These are phyloP conservation scores for Boletus rubropictus DNA, from an alignment of 768 basidiomycete genomes.

Conservation along the genomic window DNA sequence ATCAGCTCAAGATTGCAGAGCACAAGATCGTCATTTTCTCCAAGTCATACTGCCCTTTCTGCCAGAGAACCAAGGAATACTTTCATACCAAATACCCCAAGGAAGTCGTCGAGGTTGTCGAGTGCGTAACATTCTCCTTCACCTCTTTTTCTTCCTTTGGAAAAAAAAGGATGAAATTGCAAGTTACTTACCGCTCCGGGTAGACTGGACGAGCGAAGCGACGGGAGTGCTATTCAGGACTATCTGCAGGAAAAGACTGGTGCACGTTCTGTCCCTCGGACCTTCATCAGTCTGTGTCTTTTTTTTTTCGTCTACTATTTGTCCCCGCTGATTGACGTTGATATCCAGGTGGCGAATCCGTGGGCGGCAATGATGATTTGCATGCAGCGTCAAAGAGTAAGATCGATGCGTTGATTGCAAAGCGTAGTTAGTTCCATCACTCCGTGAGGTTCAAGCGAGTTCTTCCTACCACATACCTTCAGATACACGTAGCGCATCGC, in stretches of 20 bases:
- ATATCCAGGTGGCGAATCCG: slow-evolving; percentile 12
- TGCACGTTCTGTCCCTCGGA: slow-evolving; percentile 69
- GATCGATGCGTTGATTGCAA: slow-evolving; percentile 11
- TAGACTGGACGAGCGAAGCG: slow-evolving; percentile 52
- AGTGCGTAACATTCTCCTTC: slow-evolving; percentile 34
- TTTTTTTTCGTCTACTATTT: no score
- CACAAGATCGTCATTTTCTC: slow-evolving; percentile 58
- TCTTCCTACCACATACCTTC: slow-evolving; percentile 1
- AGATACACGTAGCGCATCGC: neutral
- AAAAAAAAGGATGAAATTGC: neutral
- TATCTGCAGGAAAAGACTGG: slow-evolving; percentile 60
- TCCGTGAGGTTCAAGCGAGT: no score
- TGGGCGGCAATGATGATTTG: slow-evolving; percentile 22
- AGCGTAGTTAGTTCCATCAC: neutral
- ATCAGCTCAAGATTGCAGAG: slow-evolving; percentile 40
- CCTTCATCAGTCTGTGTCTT: slow-evolving; percentile 60
- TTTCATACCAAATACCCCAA: slow-evolving; percentile 38
- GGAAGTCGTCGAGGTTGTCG: slow-evolving; percentile 36
- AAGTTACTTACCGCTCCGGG: neutral
- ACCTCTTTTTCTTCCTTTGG: neutral
- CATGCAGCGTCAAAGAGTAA: neutral
- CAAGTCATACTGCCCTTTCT: slow-evolving; percentile 53
- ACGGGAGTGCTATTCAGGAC: slow-evolving; percentile 58
- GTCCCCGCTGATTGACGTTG: neutral
- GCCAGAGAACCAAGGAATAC: slow-evolving; percentile 43